Evolutionary conservation across 805 yeast genomes (phyloP), one percentile per base, ranked within the genome.

Genomic region (Saccharomycopsis sp.): DNA sequence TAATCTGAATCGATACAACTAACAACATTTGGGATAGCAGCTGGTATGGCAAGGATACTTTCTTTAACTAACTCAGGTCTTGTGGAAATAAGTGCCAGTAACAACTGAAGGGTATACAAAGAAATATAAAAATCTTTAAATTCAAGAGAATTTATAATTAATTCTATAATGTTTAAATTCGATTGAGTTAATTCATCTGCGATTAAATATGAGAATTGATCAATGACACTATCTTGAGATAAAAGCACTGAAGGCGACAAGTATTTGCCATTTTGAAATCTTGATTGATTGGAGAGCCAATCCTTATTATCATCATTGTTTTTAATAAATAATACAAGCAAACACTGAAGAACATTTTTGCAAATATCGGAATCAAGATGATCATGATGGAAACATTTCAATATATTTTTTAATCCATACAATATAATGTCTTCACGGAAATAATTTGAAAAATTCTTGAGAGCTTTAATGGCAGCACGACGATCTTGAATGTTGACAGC

Each of bases 141-240:
- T 21, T 68, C 69, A 21, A 72, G 66, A 6, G 81, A 59, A 21
- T 80, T 76, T 19, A 75, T 63, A 5, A 81, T 59, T 20, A 72
- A 56, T 16, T 72, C 66, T 14, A 72, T 58, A 11, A 75, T 66
- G 38, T 73, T 72, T 9, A 54, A 48, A 6, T 51, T 44, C 8
- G 69, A 64, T 63, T 85, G 89, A 1, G 89, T 83, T 54, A 93
- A 67, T 56, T 87, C 97, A 62, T 93, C 98, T 0, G 97, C 87
- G 26, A 93, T 85, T 95, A 97, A 89, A 45, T 89, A 64, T 0
- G 96, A 85, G 53, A 93, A 85, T 56, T 87, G 95, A 59, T 89
- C 97, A 9, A 78, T 75, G 2, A 65, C 53, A 71, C 60, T 48
- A 68, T 72, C 35, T 74, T 74, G 40, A 72, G 77, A 61, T 74